Evolutionary conservation across 148 eudicot species (phyloP), one percentile per base, ranked within the genome.

Genomic region (Rhododendron kiyosumense): DNA sequence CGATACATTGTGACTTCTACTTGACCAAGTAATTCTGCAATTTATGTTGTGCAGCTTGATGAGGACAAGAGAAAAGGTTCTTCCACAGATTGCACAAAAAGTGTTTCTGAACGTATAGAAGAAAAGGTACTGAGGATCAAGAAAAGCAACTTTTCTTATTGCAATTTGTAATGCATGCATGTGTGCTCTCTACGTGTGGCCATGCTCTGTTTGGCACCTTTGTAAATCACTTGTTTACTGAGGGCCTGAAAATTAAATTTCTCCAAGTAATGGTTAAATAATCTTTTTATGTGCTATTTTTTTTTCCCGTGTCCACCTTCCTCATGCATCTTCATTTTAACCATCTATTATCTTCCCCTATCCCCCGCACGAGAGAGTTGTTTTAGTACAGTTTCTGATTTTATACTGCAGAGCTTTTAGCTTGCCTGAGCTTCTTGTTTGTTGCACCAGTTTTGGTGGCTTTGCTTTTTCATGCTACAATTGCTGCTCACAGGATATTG

Each of bases 31-130:
- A 5, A 59, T 46, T 78, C n/a, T 45, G 38, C 83, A 73, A 51
- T 78, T 18, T 89, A 18, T 85, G n/a, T 71, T 83, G 85, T 76
- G 86, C 92, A 97, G 99, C 49, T 75, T 90, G 96, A 93, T 79
- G 95, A 89, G 83, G 98, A 93, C 48, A 97, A 93, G 85, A 93
- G 93, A 79, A 93, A 93, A 86, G 81, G 88, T 76, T 87, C 91
- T 86, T 75, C 91, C 85, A 81, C 86, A 84, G 51, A 92, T 59
- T 87, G 86, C 88, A 91, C 81, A 45, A 94, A 92, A 89, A 94
- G 92, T 88, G 92, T 96, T 12, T 86, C 89, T 74, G 94, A 96
- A 88, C 91, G 92, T 20, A 80, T 96, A 63, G 94, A 89, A 71
- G 98, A 94, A 88, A 95, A 96, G 98, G 98, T 94, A 91, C 71